phyloP scores from a whole-genome alignment of 768 basidiomycete species.

The Phlebiopsis gigantea region DNA sequence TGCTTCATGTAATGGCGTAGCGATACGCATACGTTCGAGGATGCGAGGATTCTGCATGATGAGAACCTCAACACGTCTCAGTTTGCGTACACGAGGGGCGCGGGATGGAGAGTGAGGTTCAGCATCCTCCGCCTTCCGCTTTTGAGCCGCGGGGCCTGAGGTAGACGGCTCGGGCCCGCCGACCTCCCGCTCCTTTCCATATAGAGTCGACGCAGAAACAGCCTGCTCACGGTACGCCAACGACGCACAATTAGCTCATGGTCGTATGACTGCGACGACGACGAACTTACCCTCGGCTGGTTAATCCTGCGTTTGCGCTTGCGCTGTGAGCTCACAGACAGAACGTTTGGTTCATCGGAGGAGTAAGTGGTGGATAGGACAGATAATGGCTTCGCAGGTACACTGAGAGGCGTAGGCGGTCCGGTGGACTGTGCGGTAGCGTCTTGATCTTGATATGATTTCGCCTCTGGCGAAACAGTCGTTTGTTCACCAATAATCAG shows the following conservation, averaged over 20 bases:
- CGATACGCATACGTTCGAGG: not conserved
- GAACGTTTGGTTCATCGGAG: no score
- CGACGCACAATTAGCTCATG: not conserved
- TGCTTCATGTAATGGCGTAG: not conserved
- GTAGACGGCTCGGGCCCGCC: not conserved
- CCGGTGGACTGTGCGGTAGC: no score
- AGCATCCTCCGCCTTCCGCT: not conserved
- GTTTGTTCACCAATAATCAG: no score
- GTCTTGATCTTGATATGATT: no score
- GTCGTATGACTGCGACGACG: not conserved
- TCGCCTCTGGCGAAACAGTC: no score
- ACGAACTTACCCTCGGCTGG: not conserved
- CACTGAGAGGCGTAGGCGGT: no score
- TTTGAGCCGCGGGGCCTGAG: not conserved
- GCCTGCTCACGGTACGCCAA: not conserved
- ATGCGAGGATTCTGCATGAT: not conserved
- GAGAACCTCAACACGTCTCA: not conserved
- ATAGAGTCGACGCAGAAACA: not conserved
- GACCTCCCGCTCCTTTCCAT: not conserved
- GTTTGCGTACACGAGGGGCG: not conserved
- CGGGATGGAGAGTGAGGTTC: not conserved
- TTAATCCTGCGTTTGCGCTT: not conserved
- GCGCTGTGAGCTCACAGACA: no score
- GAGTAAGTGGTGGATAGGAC: no score
- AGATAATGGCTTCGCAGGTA: no score